These are phyloP conservation scores for Rachicladosporium sp. DNA, from an alignment of 2,329 filamentous ascomycete genomes.

Conservation along the genomic window DNA sequence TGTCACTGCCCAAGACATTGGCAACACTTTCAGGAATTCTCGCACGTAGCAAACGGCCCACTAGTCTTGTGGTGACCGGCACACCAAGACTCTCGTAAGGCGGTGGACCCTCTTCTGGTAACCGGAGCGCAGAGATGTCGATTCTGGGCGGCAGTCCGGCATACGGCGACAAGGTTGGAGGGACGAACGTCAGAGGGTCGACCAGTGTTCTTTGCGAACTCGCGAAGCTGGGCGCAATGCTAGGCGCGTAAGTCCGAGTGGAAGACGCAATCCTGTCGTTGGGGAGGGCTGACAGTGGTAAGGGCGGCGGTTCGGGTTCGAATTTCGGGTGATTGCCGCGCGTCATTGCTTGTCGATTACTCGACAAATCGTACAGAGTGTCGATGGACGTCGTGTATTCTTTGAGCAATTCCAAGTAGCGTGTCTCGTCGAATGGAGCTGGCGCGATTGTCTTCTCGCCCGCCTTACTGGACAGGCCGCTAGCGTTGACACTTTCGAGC, in stretches of 20 bases:
- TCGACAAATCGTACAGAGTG: constrained; percentile 63
- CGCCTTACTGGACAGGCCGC: constrained; percentile 11
- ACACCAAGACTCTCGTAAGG: constrained; percentile 36
- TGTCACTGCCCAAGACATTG: constrained; percentile 22
- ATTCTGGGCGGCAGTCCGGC: constrained; percentile 31
- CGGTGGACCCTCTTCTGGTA: constrained; percentile 36
- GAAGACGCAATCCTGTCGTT: too few relatives aligned
- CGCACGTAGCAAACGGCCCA: constrained; percentile 28
- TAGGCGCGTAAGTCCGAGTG: too few relatives aligned
- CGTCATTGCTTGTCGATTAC: constrained; percentile 43
- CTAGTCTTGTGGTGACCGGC: constrained; percentile 31
- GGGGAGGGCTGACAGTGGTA: too few relatives aligned
- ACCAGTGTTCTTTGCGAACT: constrained; percentile 33
- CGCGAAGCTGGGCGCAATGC: constrained; percentile 14
- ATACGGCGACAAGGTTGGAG: constrained; percentile 21
- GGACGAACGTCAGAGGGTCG: constrained; percentile 20
- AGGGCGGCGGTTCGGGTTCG: neutral
- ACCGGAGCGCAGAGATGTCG: constrained; percentile 28
- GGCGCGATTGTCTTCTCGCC: constrained; percentile 26
- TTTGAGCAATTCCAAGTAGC: constrained; percentile 61
- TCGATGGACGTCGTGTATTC: constrained; percentile 69
- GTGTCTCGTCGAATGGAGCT: constrained; percentile 49
- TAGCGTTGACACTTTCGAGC: constrained; percentile 55
- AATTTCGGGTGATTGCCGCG: constrained; percentile 26
- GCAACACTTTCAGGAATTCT: constrained; percentile 18